A percentile compares a stretch with the other conserved stretches of the same genome.
phyloP scores from a whole-genome alignment of 345 rosid species.

The Durio zibethinus region DNA sequence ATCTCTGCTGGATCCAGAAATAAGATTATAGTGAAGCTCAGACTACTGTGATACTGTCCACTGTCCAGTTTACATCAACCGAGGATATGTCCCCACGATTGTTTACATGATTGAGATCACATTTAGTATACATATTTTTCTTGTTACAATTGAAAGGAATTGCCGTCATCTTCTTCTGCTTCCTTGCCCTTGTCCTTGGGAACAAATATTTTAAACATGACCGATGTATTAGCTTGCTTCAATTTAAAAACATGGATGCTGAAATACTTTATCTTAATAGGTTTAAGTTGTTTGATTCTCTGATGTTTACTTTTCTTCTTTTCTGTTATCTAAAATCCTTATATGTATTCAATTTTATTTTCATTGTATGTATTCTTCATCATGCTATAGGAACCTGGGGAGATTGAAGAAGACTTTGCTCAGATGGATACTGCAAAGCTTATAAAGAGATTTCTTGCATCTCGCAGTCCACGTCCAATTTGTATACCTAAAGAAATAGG shows the following conservation, averaged over 20 bases:
- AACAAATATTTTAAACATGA: neutral
- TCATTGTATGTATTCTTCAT: constrained; percentile 1
- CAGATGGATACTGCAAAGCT: constrained; percentile 47
- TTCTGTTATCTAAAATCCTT: neutral
- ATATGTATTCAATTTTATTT: neutral
- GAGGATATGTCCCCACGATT: neutral
- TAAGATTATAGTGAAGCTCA: neutral
- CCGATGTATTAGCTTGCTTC: neutral
- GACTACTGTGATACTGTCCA: no score
- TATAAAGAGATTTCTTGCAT: constrained; percentile 37
- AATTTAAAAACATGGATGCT: neutral
- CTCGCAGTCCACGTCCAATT: constrained; percentile 48
- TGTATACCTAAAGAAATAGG: constrained; percentile 54
- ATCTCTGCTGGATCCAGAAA: neutral
- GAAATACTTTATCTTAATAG: neutral
- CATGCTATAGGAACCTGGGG: constrained; percentile 59
- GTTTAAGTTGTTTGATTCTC: neutral
- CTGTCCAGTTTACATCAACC: neutral
- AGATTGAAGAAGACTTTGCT: constrained; percentile 68
- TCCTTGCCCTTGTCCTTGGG: no score
- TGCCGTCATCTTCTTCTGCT: no score
- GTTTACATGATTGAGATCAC: neutral
- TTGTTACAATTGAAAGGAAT: neutral
- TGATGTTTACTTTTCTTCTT: neutral
- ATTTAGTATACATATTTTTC: neutral